Conservation (phyloP, 2,329 filamentous ascomycete genomes). For the Diaporthe batatas region DNA sequence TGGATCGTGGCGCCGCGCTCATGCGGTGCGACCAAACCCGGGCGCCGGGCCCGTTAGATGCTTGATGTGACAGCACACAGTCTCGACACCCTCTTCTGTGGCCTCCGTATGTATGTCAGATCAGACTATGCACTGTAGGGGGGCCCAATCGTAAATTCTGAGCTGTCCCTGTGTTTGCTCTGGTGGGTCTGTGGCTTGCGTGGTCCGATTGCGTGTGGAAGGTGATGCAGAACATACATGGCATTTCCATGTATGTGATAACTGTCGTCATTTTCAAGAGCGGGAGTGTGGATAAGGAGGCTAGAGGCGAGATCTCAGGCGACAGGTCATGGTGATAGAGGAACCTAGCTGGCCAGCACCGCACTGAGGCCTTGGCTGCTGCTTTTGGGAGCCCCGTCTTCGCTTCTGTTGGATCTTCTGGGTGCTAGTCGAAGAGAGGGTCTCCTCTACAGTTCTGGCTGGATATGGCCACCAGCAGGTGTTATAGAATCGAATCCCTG, state of each 20-base stretch:
- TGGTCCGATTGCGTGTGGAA: not conserved
- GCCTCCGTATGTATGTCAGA: constrained; percentile 5
- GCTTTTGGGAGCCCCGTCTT: not conserved
- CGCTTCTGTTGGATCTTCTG: not conserved
- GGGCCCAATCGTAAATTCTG: constrained; percentile 16
- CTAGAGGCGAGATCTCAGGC: constrained; percentile 6
- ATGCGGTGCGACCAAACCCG: constrained; percentile 32
- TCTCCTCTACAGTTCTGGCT: not conserved
- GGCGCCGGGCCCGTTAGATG: constrained; percentile 25
- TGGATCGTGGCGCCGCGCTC: constrained; percentile 25
- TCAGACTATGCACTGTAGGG: constrained; percentile 7
- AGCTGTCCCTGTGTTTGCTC: constrained; percentile 19
- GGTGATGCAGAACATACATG: constrained; percentile 28
- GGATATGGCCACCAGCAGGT: not conserved
- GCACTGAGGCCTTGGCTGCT: not conserved
- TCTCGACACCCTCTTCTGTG: not conserved
- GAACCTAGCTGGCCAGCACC: not conserved
- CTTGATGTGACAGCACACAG: constrained; percentile 28
- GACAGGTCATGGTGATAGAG: constrained; percentile 8
- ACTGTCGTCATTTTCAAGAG: constrained; percentile 16
- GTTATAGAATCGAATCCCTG: not conserved
- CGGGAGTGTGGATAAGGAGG: not conserved
- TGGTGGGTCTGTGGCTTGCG: constrained; percentile 25
- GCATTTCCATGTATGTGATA: constrained; percentile 17
- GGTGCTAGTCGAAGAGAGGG: not conserved